phyloP scores from a whole-genome alignment of 2,329 filamentous ascomycete genomes.

The Neofusicoccum ribis region DNA sequence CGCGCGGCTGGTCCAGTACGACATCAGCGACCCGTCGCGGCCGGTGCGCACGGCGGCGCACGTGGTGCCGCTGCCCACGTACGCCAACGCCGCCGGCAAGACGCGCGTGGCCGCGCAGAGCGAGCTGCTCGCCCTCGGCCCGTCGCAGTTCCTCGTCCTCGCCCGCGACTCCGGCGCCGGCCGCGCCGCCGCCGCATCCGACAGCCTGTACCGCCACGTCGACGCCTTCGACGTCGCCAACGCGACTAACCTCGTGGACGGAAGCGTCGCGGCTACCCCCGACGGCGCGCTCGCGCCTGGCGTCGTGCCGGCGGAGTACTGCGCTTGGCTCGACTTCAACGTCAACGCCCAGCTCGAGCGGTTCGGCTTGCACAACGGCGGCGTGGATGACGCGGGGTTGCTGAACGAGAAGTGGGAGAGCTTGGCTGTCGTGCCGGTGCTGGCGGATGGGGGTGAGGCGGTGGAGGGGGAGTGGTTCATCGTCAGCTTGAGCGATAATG shows the following conservation, averaged over 20 bases:
- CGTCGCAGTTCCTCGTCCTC: conserved; percentile 66
- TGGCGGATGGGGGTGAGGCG: conserved; percentile 53
- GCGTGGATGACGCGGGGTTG: conserved; percentile 56
- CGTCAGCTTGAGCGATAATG: conserved; percentile 69
- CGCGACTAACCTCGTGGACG: conserved; percentile 59
- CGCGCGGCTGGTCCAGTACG: conserved; percentile 65
- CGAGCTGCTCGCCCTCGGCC: conserved; percentile 65
- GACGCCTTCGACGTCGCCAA: conserved; percentile 66
- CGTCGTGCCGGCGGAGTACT: conserved; percentile 62
- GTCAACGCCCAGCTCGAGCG: conserved; percentile 62
- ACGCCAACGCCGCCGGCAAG: conserved; percentile 50
- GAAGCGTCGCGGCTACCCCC: conserved; percentile 35
- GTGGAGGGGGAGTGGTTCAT: conserved; percentile 60
- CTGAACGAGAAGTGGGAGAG: conserved; percentile 80
- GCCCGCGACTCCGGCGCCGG: conserved; percentile 64
- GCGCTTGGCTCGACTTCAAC: conserved; percentile 68
- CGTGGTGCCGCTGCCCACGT: conserved; percentile 65
- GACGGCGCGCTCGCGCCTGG: conserved; percentile 11
- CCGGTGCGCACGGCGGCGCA: conserved; percentile 59
- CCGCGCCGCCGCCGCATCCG: conserved; percentile 54
- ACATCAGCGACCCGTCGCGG: conserved; percentile 48
- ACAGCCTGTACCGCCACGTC: conserved; percentile 65
- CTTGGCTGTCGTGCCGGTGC: conserved; percentile 60
- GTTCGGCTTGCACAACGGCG: conserved; percentile 70
- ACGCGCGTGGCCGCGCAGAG: conserved; percentile 64